Percentiles rank a stretch among this genome's conserved stretches.
These are phyloP conservation scores for Cytospora leucostoma DNA, from an alignment of 2,329 filamentous ascomycete genomes.

Conservation along the genomic window DNA sequence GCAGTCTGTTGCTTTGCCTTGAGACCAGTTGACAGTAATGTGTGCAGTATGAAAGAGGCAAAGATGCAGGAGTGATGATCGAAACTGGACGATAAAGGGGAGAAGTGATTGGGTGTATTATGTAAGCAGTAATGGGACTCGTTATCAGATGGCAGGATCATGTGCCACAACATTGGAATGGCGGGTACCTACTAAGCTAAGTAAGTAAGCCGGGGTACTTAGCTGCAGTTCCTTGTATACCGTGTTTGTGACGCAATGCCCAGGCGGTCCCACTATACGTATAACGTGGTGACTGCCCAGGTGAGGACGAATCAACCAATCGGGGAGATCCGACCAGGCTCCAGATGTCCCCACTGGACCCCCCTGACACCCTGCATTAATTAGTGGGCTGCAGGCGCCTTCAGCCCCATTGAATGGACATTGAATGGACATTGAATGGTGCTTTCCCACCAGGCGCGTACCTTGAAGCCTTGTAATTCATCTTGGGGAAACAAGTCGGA, in stretches of 20 bases:
- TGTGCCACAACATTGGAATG: neutral
- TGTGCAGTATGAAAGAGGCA: neutral
- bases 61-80: neutral
- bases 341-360: neutral
- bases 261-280: neutral
- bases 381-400: neutral
- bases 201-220: no score
- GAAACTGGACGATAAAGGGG: neutral
- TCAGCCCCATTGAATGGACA: neutral
- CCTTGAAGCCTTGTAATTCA: neutral
- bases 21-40: neutral
- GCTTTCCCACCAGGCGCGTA: neutral
- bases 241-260: neutral
- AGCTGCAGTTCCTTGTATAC: no score
- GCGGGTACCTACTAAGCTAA: no score
- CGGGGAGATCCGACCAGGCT: neutral
- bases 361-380: neutral
- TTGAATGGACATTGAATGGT: no score
- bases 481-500: neutral
- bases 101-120: no score
- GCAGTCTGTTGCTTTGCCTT: neutral
- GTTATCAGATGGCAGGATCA: no score
- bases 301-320: neutral
- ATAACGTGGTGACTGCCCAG: no score
- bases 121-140: no score